These are phyloP conservation scores for Acmispon strigosus DNA, from an alignment of 306 rosid genomes.

Conservation along the genomic window DNA sequence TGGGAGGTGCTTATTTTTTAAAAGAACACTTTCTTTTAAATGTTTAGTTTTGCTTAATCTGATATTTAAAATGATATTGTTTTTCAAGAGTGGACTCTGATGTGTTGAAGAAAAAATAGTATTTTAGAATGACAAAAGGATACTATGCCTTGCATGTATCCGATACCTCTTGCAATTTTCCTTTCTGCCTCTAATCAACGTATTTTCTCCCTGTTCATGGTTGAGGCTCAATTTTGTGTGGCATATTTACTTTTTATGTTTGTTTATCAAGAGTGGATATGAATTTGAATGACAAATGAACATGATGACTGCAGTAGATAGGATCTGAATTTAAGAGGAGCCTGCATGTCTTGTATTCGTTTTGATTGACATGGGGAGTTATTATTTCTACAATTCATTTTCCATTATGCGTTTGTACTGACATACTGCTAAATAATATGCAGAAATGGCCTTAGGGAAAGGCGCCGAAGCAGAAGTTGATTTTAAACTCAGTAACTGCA, in stretches of 20 bases:
- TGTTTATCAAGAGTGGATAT: not conserved
- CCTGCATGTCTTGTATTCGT: not conserved
- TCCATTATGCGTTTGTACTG: not conserved
- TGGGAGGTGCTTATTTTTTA: not conserved
- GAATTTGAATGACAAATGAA: not conserved
- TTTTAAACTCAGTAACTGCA: slow-evolving; percentile 18
- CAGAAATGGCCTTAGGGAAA: slow-evolving; percentile 90
- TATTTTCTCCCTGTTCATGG: not conserved
- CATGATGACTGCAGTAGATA: not conserved
- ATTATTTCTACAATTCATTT: not conserved
- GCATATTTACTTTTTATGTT: not conserved
- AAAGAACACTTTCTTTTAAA: not conserved
- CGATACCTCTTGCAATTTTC: not conserved
- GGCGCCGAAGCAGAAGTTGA: slow-evolving; percentile 92
- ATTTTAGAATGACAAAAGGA: not conserved
- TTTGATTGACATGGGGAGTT: not conserved
- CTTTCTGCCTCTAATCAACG: not conserved
- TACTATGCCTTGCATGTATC: not conserved
- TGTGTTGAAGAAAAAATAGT: not conserved
- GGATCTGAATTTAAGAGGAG: not conserved
- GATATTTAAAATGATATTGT: too few relatives aligned
- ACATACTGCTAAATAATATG: slow-evolving; percentile 22
- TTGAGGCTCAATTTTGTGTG: not conserved
- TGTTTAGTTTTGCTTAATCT: not conserved
- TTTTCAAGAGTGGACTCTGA: not conserved